phyloP scores from a whole-genome alignment of 345 rosid genomes.

The Arabidopsis suecica region DNA sequence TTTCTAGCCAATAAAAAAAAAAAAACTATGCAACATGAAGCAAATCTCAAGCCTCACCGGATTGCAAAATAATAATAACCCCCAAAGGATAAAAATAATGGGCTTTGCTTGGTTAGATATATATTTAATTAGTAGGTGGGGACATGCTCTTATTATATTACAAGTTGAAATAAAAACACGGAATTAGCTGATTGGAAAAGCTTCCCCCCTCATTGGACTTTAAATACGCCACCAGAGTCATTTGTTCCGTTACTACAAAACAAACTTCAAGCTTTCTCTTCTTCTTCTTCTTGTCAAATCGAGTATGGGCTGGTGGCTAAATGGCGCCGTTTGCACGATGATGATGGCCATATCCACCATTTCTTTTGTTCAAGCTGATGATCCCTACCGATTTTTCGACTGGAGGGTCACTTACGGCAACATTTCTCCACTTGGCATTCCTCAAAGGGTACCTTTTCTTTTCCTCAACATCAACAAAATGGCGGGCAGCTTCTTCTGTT shows the following conservation, averaged over 20 bases:
- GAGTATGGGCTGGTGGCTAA: conserved; percentile 30
- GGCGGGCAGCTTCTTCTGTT: not conserved
- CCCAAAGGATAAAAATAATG: not conserved
- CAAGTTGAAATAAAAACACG: conserved; percentile 40
- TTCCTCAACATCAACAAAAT: not conserved
- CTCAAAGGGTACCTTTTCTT: conserved; percentile 50
- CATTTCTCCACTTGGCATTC: conserved; percentile 66
- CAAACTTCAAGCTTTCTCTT: not conserved
- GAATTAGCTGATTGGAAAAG: conserved; percentile 33
- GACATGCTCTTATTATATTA: not conserved
- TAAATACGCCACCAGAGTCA: conserved; percentile 40
- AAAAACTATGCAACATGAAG: too few species aligned
- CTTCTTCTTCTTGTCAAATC: not conserved
- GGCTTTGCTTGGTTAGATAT: not conserved
- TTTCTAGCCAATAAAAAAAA: too few species aligned
- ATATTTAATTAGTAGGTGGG: conserved; percentile 31
- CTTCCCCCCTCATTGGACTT: conserved; percentile 29
- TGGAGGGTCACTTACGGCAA: conserved; percentile 83
- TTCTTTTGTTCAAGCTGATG: conserved; percentile 54
- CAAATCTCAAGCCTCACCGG: not conserved
- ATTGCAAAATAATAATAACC: conserved; percentile 10
- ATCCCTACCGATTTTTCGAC: conserved; percentile 66
- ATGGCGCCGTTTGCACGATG: conserved; percentile 20
- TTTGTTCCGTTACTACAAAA: conserved; percentile 8
- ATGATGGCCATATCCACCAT: conserved; percentile 1